Conservation (phyloP, 2,329 filamentous ascomycete species). For the Scopulariopsis brevicaulis region DNA sequence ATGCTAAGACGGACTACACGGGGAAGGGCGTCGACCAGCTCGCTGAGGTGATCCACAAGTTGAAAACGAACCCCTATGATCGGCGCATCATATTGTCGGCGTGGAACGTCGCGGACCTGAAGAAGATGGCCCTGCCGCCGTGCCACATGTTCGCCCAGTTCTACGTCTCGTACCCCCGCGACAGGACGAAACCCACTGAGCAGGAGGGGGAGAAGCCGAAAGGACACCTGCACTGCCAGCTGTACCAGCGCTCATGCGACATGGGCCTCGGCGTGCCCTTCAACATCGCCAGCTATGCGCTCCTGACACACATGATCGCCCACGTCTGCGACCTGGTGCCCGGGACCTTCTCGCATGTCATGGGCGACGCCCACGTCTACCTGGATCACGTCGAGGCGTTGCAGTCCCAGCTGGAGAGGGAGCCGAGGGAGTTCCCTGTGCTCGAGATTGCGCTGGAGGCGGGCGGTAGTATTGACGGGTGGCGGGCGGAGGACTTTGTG, state of each 20-base stretch:
- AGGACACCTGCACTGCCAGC: slow-evolving; percentile 71
- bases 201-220: slow-evolving; percentile 29
- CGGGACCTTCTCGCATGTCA: slow-evolving; percentile 82
- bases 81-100: slow-evolving; percentile 81
- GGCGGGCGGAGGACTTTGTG: slow-evolving; percentile 79
- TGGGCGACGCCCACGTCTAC: slow-evolving; percentile 98
- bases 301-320: slow-evolving; percentile 91
- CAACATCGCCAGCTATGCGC: slow-evolving; percentile 91
- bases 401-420: slow-evolving; percentile 65
- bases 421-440: slow-evolving; percentile 71
- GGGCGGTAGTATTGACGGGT: slow-evolving; percentile 75
- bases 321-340: slow-evolving; percentile 76
- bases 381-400: slow-evolving; percentile 84
- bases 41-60: slow-evolving; percentile 77
- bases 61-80: slow-evolving; percentile 77
- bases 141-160: slow-evolving; percentile 99
- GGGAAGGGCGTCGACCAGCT: slow-evolving; percentile 90
- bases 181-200: slow-evolving; percentile 6
- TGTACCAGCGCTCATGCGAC: slow-evolving; percentile 92
- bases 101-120: slow-evolving; percentile 84
- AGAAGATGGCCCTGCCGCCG: slow-evolving; percentile 82
- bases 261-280: slow-evolving; percentile 97
- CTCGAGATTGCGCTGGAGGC: slow-evolving; percentile 59
- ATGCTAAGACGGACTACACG: slow-evolving; percentile 69
- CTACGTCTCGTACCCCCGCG: slow-evolving; percentile 65